phyloP scores from a whole-genome alignment of 2,329 filamentous ascomycete species.

The Fusarium floridanum region DNA sequence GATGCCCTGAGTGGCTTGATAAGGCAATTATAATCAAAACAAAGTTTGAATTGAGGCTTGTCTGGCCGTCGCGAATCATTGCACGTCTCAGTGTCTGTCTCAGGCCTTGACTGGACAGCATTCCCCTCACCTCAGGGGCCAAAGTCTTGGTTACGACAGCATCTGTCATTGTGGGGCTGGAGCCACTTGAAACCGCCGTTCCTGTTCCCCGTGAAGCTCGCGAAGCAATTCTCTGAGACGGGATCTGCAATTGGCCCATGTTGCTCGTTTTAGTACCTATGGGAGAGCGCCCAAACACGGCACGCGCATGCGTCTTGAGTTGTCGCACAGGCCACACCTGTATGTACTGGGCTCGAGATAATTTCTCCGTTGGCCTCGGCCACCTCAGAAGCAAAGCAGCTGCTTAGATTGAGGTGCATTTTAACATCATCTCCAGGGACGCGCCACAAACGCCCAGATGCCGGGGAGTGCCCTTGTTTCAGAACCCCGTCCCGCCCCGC shows the following conservation, averaged over 20 bases:
- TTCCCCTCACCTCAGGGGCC: slow-evolving; percentile 31
- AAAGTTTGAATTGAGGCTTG: background rate
- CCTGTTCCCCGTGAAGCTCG: slow-evolving; percentile 22
- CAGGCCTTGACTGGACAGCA: slow-evolving; percentile 28
- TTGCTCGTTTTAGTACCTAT: background rate
- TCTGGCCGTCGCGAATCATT: slow-evolving; percentile 13
- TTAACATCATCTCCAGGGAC: slow-evolving; percentile 4
- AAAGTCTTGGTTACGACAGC: slow-evolving; percentile 26
- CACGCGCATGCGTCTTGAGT: background rate
- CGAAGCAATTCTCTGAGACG: slow-evolving; percentile 9
- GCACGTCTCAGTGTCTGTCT: slow-evolving; percentile 33
- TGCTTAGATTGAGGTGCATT: background rate
- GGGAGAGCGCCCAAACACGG: background rate
- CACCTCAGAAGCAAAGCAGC: background rate
- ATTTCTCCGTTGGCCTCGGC: slow-evolving; percentile 8
- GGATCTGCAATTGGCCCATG: slow-evolving; percentile 26
- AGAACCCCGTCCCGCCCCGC: slow-evolving; percentile 29
- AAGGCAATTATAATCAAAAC: background rate
- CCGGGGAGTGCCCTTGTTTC: slow-evolving; percentile 36
- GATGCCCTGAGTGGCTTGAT: slow-evolving; percentile 21
- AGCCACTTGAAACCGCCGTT: slow-evolving; percentile 46
- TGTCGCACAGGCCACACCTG: slow-evolving; percentile 4
- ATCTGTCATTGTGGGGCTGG: slow-evolving; percentile 36
- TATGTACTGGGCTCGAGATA: background rate
- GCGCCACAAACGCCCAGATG: background rate